Conservation (phyloP, 306 rosid species). For the Lotus japonicus region DNA sequence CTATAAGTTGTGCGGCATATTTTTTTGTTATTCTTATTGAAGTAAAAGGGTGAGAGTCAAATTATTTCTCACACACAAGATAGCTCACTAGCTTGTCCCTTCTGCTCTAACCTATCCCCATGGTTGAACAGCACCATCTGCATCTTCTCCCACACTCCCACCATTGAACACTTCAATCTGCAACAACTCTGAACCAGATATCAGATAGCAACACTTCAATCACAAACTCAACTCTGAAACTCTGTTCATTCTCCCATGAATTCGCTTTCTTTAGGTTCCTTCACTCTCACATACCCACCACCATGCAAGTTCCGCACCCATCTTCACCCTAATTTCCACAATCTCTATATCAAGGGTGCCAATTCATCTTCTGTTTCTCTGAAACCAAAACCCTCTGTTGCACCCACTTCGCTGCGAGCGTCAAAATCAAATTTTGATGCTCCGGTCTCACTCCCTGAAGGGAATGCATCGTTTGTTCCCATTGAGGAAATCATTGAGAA, state of each 20-base stretch:
- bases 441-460: slow-evolving; percentile 45
- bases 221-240: background rate
- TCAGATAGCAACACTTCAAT: too few relatives aligned
- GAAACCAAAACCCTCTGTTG: slow-evolving; percentile 7
- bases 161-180: too few relatives aligned
- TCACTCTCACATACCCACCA: slow-evolving; percentile 26
- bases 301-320: slow-evolving; percentile 18
- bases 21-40: too few relatives aligned
- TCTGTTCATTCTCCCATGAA: slow-evolving; percentile 43
- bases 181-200: background rate
- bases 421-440: slow-evolving; percentile 29
- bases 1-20: too few relatives aligned
- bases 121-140: too few relatives aligned
- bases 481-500: slow-evolving; percentile 59
- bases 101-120: too few relatives aligned
- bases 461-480: slow-evolving; percentile 38
- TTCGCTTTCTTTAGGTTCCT: slow-evolving; percentile 35
- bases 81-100: too few relatives aligned
- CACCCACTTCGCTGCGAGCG: slow-evolving; percentile 6
- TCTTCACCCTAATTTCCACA: slow-evolving; percentile 13
- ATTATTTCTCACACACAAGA: too few relatives aligned
- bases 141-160: too few relatives aligned
- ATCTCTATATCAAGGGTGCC: background rate
- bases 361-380: slow-evolving; percentile 8
- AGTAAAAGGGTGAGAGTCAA: too few relatives aligned